Percentiles rank a stretch among this genome's conserved stretches.
Evolutionary conservation across 305 asterid genomes (phyloP).

Genomic region (Fraxinus xanthoxyloides): DNA sequence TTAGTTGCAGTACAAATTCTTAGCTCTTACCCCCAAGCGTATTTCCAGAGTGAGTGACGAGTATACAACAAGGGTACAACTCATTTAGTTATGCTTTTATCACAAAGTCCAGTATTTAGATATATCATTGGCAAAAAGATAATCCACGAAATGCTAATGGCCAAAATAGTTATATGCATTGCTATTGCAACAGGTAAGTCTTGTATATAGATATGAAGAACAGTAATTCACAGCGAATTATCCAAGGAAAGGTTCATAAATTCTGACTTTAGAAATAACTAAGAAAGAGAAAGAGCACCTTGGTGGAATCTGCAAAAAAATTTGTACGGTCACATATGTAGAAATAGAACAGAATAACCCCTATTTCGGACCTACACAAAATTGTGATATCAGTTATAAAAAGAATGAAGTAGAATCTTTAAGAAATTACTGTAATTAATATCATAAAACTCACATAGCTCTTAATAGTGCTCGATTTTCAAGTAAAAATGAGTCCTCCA

Average conservation of each 20-base stretch:
- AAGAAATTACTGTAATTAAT: slow-evolving; percentile 4
- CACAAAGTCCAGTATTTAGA: background rate
- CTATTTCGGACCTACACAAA: slow-evolving; percentile 80
- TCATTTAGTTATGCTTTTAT: background rate
- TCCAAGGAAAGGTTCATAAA: background rate
- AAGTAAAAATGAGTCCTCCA: slow-evolving; percentile 89
- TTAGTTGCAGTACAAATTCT: slow-evolving; percentile 1
- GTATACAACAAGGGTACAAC: slow-evolving; percentile 6
- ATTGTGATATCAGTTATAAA: slow-evolving; percentile 25
- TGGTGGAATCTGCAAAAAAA: slow-evolving; percentile 70
- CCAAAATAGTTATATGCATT: background rate
- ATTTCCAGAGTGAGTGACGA: background rate
- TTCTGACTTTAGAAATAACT: slow-evolving; percentile 2
- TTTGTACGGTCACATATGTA: slow-evolving; percentile 88
- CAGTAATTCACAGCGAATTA: background rate
- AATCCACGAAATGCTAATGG: background rate
- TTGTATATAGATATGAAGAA: background rate
- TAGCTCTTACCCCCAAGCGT: background rate
- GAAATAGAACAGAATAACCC: slow-evolving; percentile 75
- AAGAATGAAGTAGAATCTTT: slow-evolving; percentile 19
- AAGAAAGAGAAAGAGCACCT: slow-evolving; percentile 51
- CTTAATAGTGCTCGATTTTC: slow-evolving; percentile 74
- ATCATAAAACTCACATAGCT: slow-evolving; percentile 63
- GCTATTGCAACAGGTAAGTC: background rate
- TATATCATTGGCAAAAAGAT: background rate